Evolutionary conservation across 83 land plant species (phyloP).

Genomic region (Picea abies): DNA sequence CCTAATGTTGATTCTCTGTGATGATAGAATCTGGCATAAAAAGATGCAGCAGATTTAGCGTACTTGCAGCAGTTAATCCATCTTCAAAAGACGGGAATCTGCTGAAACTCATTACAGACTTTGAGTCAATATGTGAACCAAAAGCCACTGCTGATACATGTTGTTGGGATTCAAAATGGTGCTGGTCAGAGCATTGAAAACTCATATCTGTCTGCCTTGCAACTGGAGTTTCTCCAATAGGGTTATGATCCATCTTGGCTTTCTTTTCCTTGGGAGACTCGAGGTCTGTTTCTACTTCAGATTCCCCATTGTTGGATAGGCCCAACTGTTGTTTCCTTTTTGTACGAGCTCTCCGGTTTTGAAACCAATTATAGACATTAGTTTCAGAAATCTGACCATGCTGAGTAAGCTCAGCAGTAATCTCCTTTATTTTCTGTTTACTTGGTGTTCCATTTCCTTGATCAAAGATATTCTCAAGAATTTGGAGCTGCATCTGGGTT

Average conservation of each 20-base stretch:
- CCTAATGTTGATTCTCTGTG: constrained; percentile 19
- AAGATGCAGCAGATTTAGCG: constrained; percentile 22
- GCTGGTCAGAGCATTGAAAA: constrained; percentile 25
- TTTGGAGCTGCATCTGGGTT: constrained; percentile 81
- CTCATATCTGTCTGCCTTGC: constrained; percentile 18
- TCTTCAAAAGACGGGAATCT: constrained; percentile 14
- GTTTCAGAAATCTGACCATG: constrained; percentile 87
- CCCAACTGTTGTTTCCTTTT: constrained; percentile 74
- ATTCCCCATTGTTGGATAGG: constrained; percentile 41
- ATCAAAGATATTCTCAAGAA: constrained; percentile 75
- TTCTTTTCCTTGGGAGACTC: constrained; percentile 54
- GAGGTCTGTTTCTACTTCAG: constrained; percentile 66
- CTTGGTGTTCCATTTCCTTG: constrained; percentile 84
- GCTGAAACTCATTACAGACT: constrained; percentile 17
- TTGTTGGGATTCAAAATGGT: constrained; percentile 29
- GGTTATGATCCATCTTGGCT: constrained; percentile 35
- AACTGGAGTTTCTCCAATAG: constrained; percentile 18
- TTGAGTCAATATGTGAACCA: constrained; percentile 6
- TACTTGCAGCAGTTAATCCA: constrained; percentile 23
- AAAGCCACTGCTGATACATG: constrained; percentile 15
- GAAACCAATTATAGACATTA: constrained; percentile 98
- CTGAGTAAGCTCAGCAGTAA: constrained; percentile 65
- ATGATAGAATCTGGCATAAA: constrained; percentile 25
- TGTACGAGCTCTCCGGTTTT: constrained; percentile 91
- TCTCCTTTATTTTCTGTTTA: constrained; percentile 90